Evolutionary conservation across 2,329 filamentous ascomycete species (phyloP), one percentile per base, ranked within the genome.

Genomic region (Monosporascus cannonballus): DNA sequence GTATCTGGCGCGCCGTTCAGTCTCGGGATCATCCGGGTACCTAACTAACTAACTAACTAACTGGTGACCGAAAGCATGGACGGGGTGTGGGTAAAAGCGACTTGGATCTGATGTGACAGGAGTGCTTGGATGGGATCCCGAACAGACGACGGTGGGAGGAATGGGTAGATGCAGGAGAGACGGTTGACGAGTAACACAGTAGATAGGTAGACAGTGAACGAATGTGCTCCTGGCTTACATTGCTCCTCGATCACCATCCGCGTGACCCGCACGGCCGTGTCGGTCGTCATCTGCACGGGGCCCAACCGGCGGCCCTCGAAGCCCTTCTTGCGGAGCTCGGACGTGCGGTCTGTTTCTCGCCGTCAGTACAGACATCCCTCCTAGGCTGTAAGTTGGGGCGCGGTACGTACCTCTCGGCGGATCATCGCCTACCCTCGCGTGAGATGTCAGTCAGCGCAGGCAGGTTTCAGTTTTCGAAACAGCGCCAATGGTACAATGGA

Each of bases 251-350:
- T 85, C 6, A 97, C 88, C 61, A 95, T 86, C 59, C 94, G 83
- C 34, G 94, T 97, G 45, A 96, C 93, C 60, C 94, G 82, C 49
- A 96, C 94, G 4, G 94, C 94, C 20, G 94, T 99, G 69, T 99
- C 94, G 4, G 94, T 99, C 3, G 94, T 97, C 93, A 99, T 96
- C 72, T 99, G 94, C 62, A 92, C 86, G 7, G 93, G 90, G 0
- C 94, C 94, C 30, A 99, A 77, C 53, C 94, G 81, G 50, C 94
- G 85, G 53, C 93, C 91, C 53, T 86, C 78, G 64, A 96, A 99
- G 3, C 94, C 94, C 69, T 97, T 96, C 71, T 90, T 91, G 50
- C 94, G 85, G 62, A 99, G 76, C 70, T 99, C 94, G n/a, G 89
- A 93, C 4, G 94, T 99, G 56, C 94, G 86, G 72, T 97, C 93